Percentiles rank a stretch among this genome's conserved stretches.
phyloP scores from a whole-genome alignment of 305 asterid species.

The Coffea humblotiana region DNA sequence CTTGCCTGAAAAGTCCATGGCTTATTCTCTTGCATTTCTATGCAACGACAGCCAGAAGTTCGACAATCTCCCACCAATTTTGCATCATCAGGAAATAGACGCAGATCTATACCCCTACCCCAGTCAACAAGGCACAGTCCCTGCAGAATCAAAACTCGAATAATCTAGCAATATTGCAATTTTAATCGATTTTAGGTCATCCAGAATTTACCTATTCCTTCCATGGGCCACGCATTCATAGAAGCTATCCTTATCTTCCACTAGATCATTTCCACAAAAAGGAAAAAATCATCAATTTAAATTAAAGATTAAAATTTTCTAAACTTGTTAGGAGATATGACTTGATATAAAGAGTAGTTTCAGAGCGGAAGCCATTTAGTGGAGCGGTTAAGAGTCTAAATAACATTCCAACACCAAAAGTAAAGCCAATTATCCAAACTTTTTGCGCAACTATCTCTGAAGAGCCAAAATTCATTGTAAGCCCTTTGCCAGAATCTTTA shows the following conservation, averaged over 20 bases:
- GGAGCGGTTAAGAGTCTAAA: neutral
- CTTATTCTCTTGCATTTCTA: conserved; percentile 85
- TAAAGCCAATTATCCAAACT: neutral
- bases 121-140: conserved; percentile 97
- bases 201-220: conserved; percentile 64
- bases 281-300: conserved; percentile 11
- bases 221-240: conserved; percentile 70
- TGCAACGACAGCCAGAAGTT: conserved; percentile 94
- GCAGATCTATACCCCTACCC: conserved; percentile 92
- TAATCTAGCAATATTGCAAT: conserved; percentile 13
- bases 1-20: conserved; percentile 94
- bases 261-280: conserved; percentile 61
- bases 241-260: conserved; percentile 48
- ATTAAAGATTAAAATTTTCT: neutral
- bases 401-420: neutral
- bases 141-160: conserved; percentile 39
- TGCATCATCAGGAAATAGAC: conserved; percentile 59
- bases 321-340: neutral
- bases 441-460: neutral
- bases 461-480: neutral
- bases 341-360: neutral
- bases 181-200: conserved; percentile 6
- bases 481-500: no score
- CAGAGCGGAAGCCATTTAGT: neutral
- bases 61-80: conserved; percentile 78